Conservation (phyloP, 1,139 yeast genomes). For the Blastobotrys illinoisensis region DNA sequence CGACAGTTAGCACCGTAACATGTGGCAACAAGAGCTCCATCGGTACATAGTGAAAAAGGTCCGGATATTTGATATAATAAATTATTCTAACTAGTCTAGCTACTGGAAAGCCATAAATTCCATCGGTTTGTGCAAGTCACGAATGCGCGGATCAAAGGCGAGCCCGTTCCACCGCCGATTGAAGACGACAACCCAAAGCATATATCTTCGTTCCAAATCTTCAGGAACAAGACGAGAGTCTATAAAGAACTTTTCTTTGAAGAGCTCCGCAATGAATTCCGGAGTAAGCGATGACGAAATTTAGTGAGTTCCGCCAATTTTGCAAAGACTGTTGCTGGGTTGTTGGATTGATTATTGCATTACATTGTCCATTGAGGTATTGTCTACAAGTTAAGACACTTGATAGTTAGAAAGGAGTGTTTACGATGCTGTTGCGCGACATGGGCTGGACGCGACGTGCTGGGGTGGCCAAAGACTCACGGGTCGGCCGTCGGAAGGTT, state of each 20-base stretch:
- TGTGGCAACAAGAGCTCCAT: constrained; percentile 27
- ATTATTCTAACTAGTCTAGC: constrained; percentile 23
- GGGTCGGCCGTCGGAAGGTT: constrained; percentile 52
- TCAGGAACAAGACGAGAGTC: constrained; percentile 47
- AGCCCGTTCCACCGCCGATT: constrained; percentile 31
- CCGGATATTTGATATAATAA: constrained; percentile 3
- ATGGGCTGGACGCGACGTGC: constrained; percentile 24
- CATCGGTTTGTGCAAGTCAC: constrained; percentile 64
- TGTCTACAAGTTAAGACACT: not conserved
- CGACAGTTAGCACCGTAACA: constrained; percentile 1
- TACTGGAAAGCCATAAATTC: constrained; percentile 59
- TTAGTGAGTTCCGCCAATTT: not conserved
- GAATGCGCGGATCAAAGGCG: constrained; percentile 48
- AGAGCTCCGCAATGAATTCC: constrained; percentile 52
- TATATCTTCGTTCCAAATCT: constrained; percentile 16
- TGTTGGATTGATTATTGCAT: not conserved
- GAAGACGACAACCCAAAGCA: constrained; percentile 9
- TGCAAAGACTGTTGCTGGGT: too few species aligned
- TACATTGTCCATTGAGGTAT: not conserved
- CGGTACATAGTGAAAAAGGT: constrained; percentile 24
- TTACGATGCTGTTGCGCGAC: constrained; percentile 30
- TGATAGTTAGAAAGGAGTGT: constrained; percentile 26
- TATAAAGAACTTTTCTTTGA: constrained; percentile 56
- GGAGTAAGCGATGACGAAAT: not conserved
- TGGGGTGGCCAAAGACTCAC: constrained; percentile 40